Conservation (phyloP, 2,329 filamentous ascomycete species). For the Leptosphaerulina australis region DNA sequence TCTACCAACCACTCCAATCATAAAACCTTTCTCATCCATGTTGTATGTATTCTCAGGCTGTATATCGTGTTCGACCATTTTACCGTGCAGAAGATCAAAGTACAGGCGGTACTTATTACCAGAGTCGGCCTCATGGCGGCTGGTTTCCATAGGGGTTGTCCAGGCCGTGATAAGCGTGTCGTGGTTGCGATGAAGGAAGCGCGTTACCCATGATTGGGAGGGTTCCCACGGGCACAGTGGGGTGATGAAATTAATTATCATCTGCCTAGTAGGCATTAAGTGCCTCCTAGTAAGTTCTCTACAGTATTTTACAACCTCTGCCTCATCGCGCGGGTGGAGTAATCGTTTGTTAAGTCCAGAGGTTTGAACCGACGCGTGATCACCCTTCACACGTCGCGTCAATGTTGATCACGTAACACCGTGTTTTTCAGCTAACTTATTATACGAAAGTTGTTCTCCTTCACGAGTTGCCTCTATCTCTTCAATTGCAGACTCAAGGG, state of each 20-base stretch:
- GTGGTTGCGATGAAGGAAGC: conserved; percentile 14
- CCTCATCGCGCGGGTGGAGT: no score
- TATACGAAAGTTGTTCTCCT: no score
- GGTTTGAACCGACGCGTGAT: no score
- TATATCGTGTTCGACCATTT: not conserved
- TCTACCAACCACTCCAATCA: not conserved
- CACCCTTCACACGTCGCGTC: no score
- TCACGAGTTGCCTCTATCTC: no score
- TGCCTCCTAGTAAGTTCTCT: no score
- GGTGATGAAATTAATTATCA: conserved; percentile 46
- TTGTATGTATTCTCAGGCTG: conserved; percentile 2
- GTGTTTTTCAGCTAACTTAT: no score
- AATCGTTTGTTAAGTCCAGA: no score
- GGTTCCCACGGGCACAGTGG: not conserved
- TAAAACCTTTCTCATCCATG: conserved; percentile 13
- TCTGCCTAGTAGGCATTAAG: no score
- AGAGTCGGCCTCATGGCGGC: conserved; percentile 11
- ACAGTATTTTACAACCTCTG: no score
- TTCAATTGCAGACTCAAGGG: no score
- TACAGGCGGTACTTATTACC: conserved; percentile 7
- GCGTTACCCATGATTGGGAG: conserved; percentile 13
- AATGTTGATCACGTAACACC: no score
- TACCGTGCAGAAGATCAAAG: conserved; percentile 10
- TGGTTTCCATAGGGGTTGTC: conserved; percentile 7
- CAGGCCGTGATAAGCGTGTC: conserved; percentile 12